These are phyloP conservation scores for Cylindrotheca fusiformis DNA, from an alignment of 108 stramenopile species.

Conservation along the genomic window DNA sequence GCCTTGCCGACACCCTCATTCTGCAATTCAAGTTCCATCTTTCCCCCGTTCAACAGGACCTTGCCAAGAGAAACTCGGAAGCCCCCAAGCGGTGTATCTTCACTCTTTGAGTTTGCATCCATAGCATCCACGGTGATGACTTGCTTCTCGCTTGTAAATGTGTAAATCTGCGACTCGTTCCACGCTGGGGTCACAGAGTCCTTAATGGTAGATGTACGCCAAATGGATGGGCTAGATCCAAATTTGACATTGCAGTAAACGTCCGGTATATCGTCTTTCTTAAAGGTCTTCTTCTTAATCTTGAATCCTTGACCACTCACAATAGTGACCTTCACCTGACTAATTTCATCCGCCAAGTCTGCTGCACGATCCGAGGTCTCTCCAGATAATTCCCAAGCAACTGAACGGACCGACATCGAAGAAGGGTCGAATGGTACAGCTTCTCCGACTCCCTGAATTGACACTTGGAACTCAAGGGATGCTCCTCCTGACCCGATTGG, in stretches of 20 bases:
- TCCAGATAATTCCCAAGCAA: background rate
- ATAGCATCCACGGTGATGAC: conserved; percentile 41
- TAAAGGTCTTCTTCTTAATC: conserved; percentile 37
- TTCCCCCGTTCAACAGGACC: conserved; percentile 41
- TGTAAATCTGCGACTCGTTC: conserved; percentile 47
- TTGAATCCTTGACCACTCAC: conserved; percentile 42
- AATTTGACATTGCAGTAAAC: conserved; percentile 42
- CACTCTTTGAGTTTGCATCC: conserved; percentile 39
- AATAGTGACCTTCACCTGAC: conserved; percentile 18
- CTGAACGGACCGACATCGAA: background rate
- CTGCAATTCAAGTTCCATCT: conserved; percentile 43
- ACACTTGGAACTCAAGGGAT: conserved; percentile 38
- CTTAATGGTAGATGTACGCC: conserved; percentile 39
- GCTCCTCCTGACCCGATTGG: conserved; percentile 34
- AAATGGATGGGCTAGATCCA: conserved; percentile 21
- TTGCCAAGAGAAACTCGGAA: conserved; percentile 35
- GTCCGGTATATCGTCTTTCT: conserved; percentile 53
- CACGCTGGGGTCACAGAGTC: conserved; percentile 51
- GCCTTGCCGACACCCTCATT: conserved; percentile 4
- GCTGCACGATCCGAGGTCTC: conserved; percentile 17
- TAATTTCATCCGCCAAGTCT: conserved; percentile 1
- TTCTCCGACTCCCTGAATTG: conserved; percentile 22
- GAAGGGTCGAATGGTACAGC: background rate
- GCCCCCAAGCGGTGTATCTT: conserved; percentile 38
- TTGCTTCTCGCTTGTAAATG: conserved; percentile 18